Evolutionary conservation across 768 basidiomycete genomes (phyloP).

Genomic region (Suillus variegatus): DNA sequence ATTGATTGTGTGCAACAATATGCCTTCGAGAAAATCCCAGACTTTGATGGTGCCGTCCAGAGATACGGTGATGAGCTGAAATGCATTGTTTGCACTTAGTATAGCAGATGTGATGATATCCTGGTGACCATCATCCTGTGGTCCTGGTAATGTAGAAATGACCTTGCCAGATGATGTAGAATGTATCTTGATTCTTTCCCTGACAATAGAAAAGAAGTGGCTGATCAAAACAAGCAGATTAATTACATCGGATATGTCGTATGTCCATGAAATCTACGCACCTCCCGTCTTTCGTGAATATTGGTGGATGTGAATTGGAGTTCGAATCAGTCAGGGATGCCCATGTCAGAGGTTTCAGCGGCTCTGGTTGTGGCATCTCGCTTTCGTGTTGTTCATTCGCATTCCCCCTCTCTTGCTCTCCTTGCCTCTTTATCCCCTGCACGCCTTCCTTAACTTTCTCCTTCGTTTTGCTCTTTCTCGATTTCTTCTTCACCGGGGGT

Average conservation of each 20-base stretch:
- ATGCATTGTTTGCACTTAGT: slow-evolving; percentile 82
- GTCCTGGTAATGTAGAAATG: slow-evolving; percentile 77
- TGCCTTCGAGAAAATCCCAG: slow-evolving; percentile 93
- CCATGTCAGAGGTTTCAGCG: slow-evolving; percentile 57
- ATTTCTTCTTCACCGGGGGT: slow-evolving; percentile 25
- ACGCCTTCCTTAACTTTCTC: slow-evolving; percentile 27
- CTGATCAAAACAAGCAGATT: slow-evolving; percentile 37
- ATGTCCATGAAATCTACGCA: slow-evolving; percentile 34
- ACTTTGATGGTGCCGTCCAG: slow-evolving; percentile 81
- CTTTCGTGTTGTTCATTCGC: slow-evolving; percentile 16
- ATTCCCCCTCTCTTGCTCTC: slow-evolving; percentile 5
- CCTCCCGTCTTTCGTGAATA: slow-evolving; percentile 91
- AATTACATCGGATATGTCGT: slow-evolving; percentile 11
- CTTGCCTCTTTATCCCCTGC: slow-evolving; percentile 19
- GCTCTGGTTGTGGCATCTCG: slow-evolving; percentile 20
- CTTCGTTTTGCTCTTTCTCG: slow-evolving; percentile 44
- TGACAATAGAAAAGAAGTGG: slow-evolving; percentile 87
- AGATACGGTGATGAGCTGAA: slow-evolving; percentile 87
- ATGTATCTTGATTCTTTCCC: slow-evolving; percentile 82
- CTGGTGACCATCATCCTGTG: slow-evolving; percentile 39
- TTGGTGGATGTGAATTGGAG: slow-evolving; percentile 62
- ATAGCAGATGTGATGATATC: slow-evolving; percentile 71
- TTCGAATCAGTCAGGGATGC: slow-evolving; percentile 67
- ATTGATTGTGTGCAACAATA: slow-evolving; percentile 72
- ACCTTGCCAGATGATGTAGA: slow-evolving; percentile 77